phyloP scores from a whole-genome alignment of 2,329 filamentous ascomycete genomes.

The Alternaria sp. region DNA sequence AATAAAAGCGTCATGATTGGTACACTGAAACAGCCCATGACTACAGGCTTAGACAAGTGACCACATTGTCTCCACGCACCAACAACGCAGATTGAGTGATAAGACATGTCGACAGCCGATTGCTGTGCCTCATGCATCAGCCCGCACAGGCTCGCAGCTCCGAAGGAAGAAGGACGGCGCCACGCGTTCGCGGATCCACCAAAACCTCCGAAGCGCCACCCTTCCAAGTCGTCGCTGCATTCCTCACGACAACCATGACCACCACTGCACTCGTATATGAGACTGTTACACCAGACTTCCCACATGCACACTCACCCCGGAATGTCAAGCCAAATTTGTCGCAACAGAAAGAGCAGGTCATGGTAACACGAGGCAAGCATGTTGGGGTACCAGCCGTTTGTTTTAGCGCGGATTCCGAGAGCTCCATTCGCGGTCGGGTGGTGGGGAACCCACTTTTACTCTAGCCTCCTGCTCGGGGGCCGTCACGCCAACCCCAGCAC shows the following conservation, averaged over 20 bases:
- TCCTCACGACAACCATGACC: not conserved
- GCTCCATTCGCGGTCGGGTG: conserved; percentile 25
- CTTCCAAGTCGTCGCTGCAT: not conserved
- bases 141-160: not conserved
- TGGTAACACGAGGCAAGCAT: conserved; percentile 36
- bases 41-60: not conserved
- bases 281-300: conserved; percentile 6
- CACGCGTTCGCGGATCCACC: not conserved
- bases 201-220: conserved; percentile 5
- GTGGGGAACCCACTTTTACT: conserved; percentile 14
- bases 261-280: not conserved
- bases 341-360: conserved; percentile 18
- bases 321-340: conserved; percentile 7
- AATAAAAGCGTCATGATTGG: not conserved
- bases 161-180: conserved; percentile 6
- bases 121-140: not conserved
- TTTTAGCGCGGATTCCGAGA: conserved; percentile 29
- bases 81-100: conserved; percentile 1
- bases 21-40: not conserved
- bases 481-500: conserved; percentile 7
- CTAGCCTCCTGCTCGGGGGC: not conserved
- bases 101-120: conserved; percentile 5
- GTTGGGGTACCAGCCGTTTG: conserved; percentile 44
- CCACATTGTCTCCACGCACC: not conserved
- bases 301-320: conserved; percentile 16